Evolutionary conservation across 2,329 filamentous ascomycete species (phyloP).

Genomic region (Phialemoniopsis sp.): DNA sequence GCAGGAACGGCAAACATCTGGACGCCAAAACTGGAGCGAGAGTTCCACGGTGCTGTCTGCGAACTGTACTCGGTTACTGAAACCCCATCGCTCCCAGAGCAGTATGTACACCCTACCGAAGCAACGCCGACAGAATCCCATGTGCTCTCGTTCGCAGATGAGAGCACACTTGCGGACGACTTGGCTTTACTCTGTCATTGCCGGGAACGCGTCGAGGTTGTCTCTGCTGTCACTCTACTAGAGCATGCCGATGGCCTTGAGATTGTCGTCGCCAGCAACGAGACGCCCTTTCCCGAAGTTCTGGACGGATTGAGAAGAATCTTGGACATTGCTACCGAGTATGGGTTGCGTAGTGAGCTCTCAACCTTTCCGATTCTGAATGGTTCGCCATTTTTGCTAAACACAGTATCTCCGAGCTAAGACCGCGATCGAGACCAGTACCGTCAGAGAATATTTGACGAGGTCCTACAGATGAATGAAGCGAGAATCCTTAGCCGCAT

Average conservation of each 20-base stretch:
- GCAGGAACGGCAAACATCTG: neutral
- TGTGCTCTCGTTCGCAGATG: neutral
- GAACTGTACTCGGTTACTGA: neutral
- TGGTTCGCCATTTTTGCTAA: too few relatives aligned
- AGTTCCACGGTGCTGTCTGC: neutral
- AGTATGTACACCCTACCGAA: neutral
- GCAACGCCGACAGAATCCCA: neutral
- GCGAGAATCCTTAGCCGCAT: neutral
- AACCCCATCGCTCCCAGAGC: neutral
- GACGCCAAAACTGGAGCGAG: neutral
- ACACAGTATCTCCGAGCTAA: too few relatives aligned
- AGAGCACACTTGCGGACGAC: slow-evolving; percentile 2
- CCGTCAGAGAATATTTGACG: neutral
- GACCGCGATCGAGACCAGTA: neutral
- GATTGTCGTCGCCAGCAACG: too few relatives aligned
- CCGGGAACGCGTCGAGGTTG: too few relatives aligned
- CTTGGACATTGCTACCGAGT: neutral
- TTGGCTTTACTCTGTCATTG: slow-evolving; percentile 1
- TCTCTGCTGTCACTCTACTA: too few relatives aligned
- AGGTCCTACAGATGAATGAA: neutral
- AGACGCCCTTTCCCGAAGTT: too few relatives aligned
- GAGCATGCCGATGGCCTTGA: too few relatives aligned
- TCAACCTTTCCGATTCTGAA: too few relatives aligned
- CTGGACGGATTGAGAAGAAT: too few relatives aligned
- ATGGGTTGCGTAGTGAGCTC: neutral